phyloP scores from a whole-genome alignment of 257 asterid genomes.

The Apocynum venetum region DNA sequence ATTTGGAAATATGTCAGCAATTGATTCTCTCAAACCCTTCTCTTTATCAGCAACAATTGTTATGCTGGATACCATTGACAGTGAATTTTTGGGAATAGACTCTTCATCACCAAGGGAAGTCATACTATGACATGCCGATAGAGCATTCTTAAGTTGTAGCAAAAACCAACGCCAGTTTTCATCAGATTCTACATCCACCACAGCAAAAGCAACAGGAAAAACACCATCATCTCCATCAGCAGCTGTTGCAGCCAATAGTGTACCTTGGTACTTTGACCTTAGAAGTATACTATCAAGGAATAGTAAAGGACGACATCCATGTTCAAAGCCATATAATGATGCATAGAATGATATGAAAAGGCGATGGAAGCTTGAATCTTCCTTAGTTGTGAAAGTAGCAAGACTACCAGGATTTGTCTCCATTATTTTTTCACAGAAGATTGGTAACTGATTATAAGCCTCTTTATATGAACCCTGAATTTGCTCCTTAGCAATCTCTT shows the following conservation, averaged over 20 bases:
- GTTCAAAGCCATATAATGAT: conserved; percentile 79
- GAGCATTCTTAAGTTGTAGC: conserved; percentile 68
- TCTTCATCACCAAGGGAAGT: conserved; percentile 74
- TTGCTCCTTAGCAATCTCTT: conserved; percentile 98
- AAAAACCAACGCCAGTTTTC: conserved; percentile 96
- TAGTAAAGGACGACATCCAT: conserved; percentile 90
- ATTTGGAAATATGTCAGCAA: conserved; percentile 57
- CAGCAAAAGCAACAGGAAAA: conserved; percentile 94
- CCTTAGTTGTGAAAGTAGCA: conserved; percentile 90
- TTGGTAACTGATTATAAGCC: conserved; percentile 85
- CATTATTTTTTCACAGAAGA: conserved; percentile 83
- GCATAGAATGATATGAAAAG: conserved; percentile 86
- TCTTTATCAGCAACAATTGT: conserved; percentile 87
- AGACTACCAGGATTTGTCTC: conserved; percentile 93
- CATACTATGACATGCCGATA: conserved; percentile 52
- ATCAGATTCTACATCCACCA: conserved; percentile 80
- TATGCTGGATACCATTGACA: conserved; percentile 50
- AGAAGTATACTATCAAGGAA: conserved; percentile 80
- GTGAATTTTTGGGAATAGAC: conserved; percentile 33
- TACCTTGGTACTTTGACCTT: conserved; percentile 92
- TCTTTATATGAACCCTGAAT: conserved; percentile 98
- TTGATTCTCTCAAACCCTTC: conserved; percentile 75
- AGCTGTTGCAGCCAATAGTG: conserved; percentile 87
- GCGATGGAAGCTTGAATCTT: conserved; percentile 93
- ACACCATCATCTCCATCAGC: conserved; percentile 81